Base-by-base conservation (phyloP, 768 basidiomycete genomes). In the Sarcomyxa edulis region DNA sequence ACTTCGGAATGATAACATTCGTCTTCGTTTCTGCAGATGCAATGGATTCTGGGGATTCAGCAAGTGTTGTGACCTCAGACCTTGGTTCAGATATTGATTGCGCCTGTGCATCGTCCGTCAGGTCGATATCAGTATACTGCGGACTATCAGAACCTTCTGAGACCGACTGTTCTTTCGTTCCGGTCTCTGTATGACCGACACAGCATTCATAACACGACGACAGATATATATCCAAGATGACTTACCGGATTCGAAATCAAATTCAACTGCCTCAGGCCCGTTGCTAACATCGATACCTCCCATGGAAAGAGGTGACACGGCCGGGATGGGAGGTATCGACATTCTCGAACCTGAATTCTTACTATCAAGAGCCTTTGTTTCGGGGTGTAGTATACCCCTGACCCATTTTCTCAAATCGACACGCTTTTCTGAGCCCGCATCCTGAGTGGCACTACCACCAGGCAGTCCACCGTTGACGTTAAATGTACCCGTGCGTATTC, bases 381-480 rank as follows among this genome's bases (percentile, higher is more conserved):
- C 1, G n/a, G 22, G 31, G 18, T 8, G 11, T 15, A 25, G 21
- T 24, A n/a, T 28, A 31, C 62, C 55, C 29, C 72, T 62, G 21
- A 87, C 50, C 85, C n/a, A n/a, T n/a, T n/a, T n/a, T n/a, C n/a
- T n/a, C 87, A 90, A 3, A 71, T 55, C 4, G 75, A 73, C 7
- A 91, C n/a, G n/a, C n/a, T n/a, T n/a, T n/a, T n/a, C n/a, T n/a
- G n/a, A n/a, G n/a, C n/a, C n/a, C n/a, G n/a, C 59, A 51, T 87
- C 83, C 46, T 84, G 81, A 2, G 81, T n/a, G n/a, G n/a, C n/a
- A n/a, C n/a, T n/a, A n/a, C n/a, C n/a, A n/a, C n/a, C 77, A 1
- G 89, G 84, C 25, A 73, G 47, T 50, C 78, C 80, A 1, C 85
- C 87, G 48, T 89, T 88, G 32, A 91, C 87, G 48, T 92, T 92